A percentile compares a stretch with the other conserved stretches of the same genome.
These are phyloP conservation scores for Lepidium campestre DNA, from an alignment of 441 rosid genomes.

Conservation along the genomic window DNA sequence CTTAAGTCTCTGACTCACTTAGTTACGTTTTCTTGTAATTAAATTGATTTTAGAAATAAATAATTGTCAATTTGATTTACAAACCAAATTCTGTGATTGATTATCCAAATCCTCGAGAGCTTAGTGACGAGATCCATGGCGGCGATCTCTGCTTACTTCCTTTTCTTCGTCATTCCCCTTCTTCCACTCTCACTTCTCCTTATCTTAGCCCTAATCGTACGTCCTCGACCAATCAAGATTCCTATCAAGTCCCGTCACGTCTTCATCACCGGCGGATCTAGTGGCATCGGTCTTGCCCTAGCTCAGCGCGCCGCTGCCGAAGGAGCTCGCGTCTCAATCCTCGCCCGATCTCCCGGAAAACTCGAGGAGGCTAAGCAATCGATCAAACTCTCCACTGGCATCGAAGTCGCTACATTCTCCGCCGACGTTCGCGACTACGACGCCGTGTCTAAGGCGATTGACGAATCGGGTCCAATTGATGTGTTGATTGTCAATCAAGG, in stretches of 20 bases:
- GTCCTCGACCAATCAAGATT: conserved; percentile 61
- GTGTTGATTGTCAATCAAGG: conserved; percentile 85
- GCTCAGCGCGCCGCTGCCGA: conserved; percentile 61
- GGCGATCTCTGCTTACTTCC: conserved; percentile 9
- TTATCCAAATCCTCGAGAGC: background rate
- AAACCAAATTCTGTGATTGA: too few species aligned
- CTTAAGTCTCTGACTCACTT: background rate
- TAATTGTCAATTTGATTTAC: too few species aligned
- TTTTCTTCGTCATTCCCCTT: conserved; percentile 29
- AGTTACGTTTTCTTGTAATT: too few species aligned
- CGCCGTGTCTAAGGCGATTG: conserved; percentile 48
- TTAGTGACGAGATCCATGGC: conserved; percentile 21
- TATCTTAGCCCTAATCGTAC: conserved; percentile 43
- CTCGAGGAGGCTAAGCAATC: conserved; percentile 62
- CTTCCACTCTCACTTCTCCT: conserved; percentile 41
- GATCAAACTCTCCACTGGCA: conserved; percentile 60
- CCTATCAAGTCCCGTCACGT: conserved; percentile 76
- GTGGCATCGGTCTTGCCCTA: conserved; percentile 81
- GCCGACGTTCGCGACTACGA: conserved; percentile 84
- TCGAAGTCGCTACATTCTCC: conserved; percentile 55
- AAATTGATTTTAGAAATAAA: too few species aligned
- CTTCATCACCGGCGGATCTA: conserved; percentile 90
- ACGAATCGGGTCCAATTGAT: conserved; percentile 64
- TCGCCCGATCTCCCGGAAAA: conserved; percentile 54
- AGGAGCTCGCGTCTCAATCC: conserved; percentile 73